phyloP scores from a whole-genome alignment of 1,284 basidiomycete genomes.

The Cutaneotrichosporon mucoides region DNA sequence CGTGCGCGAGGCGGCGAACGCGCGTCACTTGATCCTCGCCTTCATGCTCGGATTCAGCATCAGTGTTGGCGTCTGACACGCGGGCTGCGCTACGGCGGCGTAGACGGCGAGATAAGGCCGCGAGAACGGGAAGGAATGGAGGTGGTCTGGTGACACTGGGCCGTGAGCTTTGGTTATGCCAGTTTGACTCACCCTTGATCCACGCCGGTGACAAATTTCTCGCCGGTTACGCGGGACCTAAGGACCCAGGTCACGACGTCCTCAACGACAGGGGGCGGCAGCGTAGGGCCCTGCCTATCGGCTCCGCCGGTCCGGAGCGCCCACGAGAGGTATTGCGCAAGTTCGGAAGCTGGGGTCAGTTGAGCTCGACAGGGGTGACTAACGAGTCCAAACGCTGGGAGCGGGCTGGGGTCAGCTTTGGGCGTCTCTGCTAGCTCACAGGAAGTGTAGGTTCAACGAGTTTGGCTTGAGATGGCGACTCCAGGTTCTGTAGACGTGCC shows the following conservation, averaged over 20 bases:
- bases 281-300: constrained; percentile 32
- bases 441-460: constrained; percentile 10
- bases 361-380: constrained; percentile 3
- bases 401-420: constrained; percentile 21
- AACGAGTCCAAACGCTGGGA: constrained; percentile 38
- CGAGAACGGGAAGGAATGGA: constrained; percentile 40
- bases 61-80: constrained; percentile 26
- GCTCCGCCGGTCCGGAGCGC: constrained; percentile 39
- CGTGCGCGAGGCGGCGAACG: constrained; percentile 37
- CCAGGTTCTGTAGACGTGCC: background rate
- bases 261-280: constrained; percentile 37
- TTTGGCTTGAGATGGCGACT: background rate
- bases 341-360: constrained; percentile 26
- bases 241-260: constrained; percentile 44
- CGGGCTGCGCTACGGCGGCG: constrained; percentile 23
- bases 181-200: background rate
- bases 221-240: constrained; percentile 34
- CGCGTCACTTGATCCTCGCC: constrained; percentile 23
- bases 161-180: no score
- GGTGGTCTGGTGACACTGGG: constrained; percentile 28
- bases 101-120: constrained; percentile 35
- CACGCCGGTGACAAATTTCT: constrained; percentile 30
- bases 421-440: background rate
- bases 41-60: constrained; percentile 27
- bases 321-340: constrained; percentile 34